Conservation (phyloP, 352 stramenopile species). For the Globisporangium megalacanthum region DNA sequence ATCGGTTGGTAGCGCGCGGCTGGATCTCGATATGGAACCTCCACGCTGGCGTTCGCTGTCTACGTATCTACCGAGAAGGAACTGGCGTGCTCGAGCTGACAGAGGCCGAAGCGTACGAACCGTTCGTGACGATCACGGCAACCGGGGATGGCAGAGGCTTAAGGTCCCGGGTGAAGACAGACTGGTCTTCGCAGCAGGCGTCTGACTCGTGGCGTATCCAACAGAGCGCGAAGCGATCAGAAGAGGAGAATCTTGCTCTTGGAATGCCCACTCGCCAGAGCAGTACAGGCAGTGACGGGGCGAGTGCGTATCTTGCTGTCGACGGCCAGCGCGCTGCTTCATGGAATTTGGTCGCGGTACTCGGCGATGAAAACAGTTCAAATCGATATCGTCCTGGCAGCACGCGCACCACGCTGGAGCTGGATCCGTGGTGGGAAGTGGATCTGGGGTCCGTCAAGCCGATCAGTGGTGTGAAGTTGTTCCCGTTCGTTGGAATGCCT, state of each 20-base stretch:
- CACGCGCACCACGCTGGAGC: slow-evolving; percentile 33
- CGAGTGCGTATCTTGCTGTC: slow-evolving; percentile 41
- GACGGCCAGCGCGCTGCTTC: slow-evolving; percentile 26
- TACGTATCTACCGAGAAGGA: slow-evolving; percentile 53
- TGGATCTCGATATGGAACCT: slow-evolving; percentile 44
- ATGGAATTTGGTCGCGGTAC: slow-evolving; percentile 38
- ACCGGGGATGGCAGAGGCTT: slow-evolving; percentile 39
- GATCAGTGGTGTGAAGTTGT: slow-evolving; percentile 42
- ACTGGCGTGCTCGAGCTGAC: slow-evolving; percentile 24
- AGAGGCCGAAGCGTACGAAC: slow-evolving; percentile 51
- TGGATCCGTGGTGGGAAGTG: slow-evolving; percentile 66
- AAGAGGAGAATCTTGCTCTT: slow-evolving; percentile 54
- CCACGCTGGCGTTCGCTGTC: slow-evolving; percentile 29
- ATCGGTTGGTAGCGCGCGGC: slow-evolving; percentile 25
- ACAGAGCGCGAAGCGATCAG: slow-evolving; percentile 40
- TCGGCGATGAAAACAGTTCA: neutral
- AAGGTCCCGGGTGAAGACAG: slow-evolving; percentile 36
- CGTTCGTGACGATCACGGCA: slow-evolving; percentile 36
- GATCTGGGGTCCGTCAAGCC: slow-evolving; percentile 43
- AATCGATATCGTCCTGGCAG: slow-evolving; percentile 26
- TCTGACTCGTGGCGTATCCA: slow-evolving; percentile 49
- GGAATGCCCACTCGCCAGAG: slow-evolving; percentile 63
- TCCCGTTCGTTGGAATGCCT: slow-evolving; percentile 38
- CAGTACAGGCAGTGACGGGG: slow-evolving; percentile 31
- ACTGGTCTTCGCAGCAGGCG: slow-evolving; percentile 31